Base-by-base conservation (phyloP, 768 basidiomycete genomes). In the Lentinula aciculospora region DNA sequence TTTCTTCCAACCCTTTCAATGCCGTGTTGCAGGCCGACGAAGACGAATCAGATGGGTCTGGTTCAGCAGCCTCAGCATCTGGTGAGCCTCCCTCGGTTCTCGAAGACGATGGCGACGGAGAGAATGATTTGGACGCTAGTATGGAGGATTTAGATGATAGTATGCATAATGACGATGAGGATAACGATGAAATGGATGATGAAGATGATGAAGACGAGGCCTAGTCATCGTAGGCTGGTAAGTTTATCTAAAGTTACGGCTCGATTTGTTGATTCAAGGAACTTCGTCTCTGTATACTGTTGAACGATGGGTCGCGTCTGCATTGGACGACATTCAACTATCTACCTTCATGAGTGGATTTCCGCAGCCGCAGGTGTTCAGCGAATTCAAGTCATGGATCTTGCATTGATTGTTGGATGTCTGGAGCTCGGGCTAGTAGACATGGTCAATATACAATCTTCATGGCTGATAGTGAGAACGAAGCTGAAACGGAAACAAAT, bases 111-210 rank as follows among this genome's bases (percentile, higher is more conserved):
- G 80, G 77, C 8, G 81, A 81, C 9, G 51, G 36, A 17, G 32
- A 51, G 21, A 27, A 53, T 23, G 34, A 53, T 53, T 19, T 32
- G 25, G 51, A 53, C 28, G 51, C 34, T 7, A 37, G 51, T 53
- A 53, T 53, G 66, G 68, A 74, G 42, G 82, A 84, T 63, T 72
- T 88, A 42, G 86, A 88, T 67, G 81, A 79, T n/a, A 81, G 78
- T 59, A 81, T 89, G 75, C 79, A 86, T 63, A 76, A 82, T 58
- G 65, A 81, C 32, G 72, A 83, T 63, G 65, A 81, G 34, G 72
- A 83, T 63, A 69, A 74, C 42, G 61, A 71, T 63, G 65, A 74
- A 32, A 68, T 74, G 13, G 72, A 76, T 29, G 69, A 66, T 29
- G 71, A 75, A 49, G 81, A 83, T 13, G 67, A 72, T 1, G 74